Percentiles rank a stretch among this genome's conserved stretches.
These are phyloP conservation scores for Penicillium sp. DNA, from an alignment of 2,329 filamentous ascomycete genomes.

Conservation along the genomic window DNA sequence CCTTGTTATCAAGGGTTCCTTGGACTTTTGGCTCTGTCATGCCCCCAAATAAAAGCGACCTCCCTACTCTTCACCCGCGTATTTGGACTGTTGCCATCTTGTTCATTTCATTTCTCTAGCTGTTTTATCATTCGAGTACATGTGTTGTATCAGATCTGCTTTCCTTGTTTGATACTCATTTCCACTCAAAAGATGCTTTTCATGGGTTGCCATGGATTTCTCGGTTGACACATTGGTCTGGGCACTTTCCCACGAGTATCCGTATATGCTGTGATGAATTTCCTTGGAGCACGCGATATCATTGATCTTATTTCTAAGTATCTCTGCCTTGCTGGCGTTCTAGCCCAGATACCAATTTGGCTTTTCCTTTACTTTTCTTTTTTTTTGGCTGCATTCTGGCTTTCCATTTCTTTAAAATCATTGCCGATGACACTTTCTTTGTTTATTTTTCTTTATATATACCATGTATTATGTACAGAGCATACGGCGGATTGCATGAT, in stretches of 20 bases:
- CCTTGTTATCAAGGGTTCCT: constrained; percentile 30
- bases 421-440: background rate
- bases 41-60: constrained; percentile 37
- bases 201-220: constrained; percentile 14
- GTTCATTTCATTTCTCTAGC: constrained; percentile 21
- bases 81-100: constrained; percentile 20
- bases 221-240: constrained; percentile 19
- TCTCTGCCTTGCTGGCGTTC: constrained; percentile 22
- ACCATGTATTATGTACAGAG: background rate
- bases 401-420: constrained; percentile 8
- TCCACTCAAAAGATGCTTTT: constrained; percentile 13
- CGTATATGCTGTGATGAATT: constrained; percentile 27
- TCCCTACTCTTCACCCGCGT: constrained; percentile 27
- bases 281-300: constrained; percentile 14
- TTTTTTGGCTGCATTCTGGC: constrained; percentile 1
- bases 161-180: constrained; percentile 23
- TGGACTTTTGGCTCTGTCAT: constrained; percentile 34
- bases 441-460: background rate
- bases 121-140: constrained; percentile 20
- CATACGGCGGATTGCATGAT: background rate
- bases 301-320: constrained; percentile 12
- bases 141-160: constrained; percentile 19
- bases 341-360: constrained; percentile 31
- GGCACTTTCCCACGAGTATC: constrained; percentile 15
- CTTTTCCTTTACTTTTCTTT: constrained; percentile 3